Conservation (phyloP, 345 rosid species). For the Arabis alpina region DNA sequence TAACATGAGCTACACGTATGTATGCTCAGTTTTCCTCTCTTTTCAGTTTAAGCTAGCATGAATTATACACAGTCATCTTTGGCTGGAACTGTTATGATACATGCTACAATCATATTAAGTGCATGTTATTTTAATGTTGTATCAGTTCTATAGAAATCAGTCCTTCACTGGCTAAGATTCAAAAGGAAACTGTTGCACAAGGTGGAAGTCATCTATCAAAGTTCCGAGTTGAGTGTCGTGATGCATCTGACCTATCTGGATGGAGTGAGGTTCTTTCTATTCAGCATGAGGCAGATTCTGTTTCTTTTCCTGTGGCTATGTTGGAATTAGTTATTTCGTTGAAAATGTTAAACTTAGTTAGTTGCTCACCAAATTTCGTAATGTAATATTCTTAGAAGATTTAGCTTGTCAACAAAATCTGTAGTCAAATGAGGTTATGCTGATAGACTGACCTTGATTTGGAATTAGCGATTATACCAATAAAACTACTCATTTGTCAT, state of each 20-base stretch:
- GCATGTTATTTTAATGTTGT: conserved; percentile 19
- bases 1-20: conserved; percentile 90
- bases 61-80: neutral
- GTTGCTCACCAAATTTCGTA: neutral
- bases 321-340: conserved; percentile 10
- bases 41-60: conserved; percentile 23
- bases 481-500: neutral
- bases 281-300: conserved; percentile 26
- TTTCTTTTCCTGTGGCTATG: neutral
- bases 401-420: neutral
- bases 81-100: conserved; percentile 4
- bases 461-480: no score
- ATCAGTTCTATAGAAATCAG: conserved; percentile 95
- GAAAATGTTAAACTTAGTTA: conserved; percentile 20
- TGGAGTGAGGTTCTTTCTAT: conserved; percentile 64
- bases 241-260: conserved; percentile 86
- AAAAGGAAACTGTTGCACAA: conserved; percentile 86
- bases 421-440: conserved; percentile 30
- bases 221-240: conserved; percentile 87
- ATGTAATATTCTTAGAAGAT: neutral
- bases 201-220: conserved; percentile 77
- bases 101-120: conserved; percentile 9
- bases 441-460: neutral
- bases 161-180: conserved; percentile 82
- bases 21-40: conserved; percentile 27